phyloP scores from a whole-genome alignment of 768 basidiomycete species.

The Grammothele lineata region DNA sequence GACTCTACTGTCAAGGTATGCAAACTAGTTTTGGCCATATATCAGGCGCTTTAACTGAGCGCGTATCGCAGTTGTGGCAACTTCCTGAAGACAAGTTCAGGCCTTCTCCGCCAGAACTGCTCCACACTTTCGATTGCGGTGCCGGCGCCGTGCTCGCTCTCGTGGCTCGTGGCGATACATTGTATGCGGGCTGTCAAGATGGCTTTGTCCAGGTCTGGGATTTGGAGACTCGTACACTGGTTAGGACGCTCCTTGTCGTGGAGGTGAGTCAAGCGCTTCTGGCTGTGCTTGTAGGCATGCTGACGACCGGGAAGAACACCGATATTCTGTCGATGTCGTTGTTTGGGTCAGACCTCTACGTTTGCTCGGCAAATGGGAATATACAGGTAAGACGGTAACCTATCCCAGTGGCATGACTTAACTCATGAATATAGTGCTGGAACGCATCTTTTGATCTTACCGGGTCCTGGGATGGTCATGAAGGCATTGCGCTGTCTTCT shows the following conservation, averaged over 20 bases:
- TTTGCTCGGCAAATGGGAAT: constrained; percentile 49
- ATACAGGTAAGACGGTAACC: constrained; percentile 48
- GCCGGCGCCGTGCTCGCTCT: constrained; percentile 85
- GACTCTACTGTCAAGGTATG: constrained; percentile 85
- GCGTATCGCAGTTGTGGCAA: constrained; percentile 56
- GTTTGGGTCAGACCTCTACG: constrained; percentile 50
- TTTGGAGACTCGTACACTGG: constrained; percentile 81
- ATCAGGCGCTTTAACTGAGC: not conserved
- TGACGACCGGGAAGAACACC: constrained; percentile 47
- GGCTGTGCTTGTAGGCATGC: too few relatives aligned
- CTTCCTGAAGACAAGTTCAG: constrained; percentile 32
- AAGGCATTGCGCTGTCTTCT: constrained; percentile 80
- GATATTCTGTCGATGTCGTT: constrained; percentile 83
- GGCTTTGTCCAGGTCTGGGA: constrained; percentile 91
- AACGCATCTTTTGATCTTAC: constrained; percentile 83
- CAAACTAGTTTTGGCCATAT: not conserved
- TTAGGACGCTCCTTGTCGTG: constrained; percentile 83
- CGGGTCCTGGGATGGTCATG: constrained; percentile 78
- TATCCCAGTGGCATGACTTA: not conserved
- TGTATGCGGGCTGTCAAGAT: constrained; percentile 93
- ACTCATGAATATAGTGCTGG: constrained; percentile 53
- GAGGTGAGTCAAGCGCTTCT: constrained; percentile 59
- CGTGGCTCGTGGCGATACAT: constrained; percentile 65
- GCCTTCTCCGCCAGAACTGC: constrained; percentile 36
- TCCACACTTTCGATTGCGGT: constrained; percentile 66